phyloP scores from a whole-genome alignment of 2,329 filamentous ascomycete species.

The Neopestalotiopsis sp. region DNA sequence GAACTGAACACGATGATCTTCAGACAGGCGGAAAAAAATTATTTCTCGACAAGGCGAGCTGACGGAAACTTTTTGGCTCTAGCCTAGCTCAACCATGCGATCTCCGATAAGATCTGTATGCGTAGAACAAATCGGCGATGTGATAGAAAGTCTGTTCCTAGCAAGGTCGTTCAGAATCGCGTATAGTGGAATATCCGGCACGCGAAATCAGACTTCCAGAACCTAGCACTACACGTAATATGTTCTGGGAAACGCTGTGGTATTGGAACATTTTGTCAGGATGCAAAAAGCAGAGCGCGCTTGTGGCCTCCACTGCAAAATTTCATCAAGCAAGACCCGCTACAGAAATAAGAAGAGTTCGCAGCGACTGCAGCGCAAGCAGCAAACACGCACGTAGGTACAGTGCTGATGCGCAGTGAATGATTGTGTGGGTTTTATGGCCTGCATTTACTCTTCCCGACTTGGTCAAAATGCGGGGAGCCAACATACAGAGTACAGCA shows the following conservation, averaged over 20 bases:
- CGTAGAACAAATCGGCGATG: neutral
- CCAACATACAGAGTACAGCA: too few species aligned
- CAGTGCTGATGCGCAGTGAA: too few species aligned
- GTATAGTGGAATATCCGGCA: neutral
- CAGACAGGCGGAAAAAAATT: neutral
- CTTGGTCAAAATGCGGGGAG: too few species aligned
- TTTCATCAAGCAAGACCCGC: neutral
- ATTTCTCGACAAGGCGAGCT: neutral
- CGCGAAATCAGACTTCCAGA: too few species aligned
- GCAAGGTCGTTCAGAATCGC: neutral
- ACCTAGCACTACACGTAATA: neutral
- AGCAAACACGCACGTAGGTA: neutral
- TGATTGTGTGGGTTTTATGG: too few species aligned
- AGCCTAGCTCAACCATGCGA: neutral
- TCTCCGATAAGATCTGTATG: neutral
- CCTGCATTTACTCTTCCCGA: too few species aligned
- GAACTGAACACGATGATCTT: neutral
- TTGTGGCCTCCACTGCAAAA: constrained; percentile 1
- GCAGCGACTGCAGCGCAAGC: too few species aligned
- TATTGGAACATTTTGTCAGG: neutral
- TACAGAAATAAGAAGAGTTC: neutral
- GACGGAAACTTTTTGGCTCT: neutral
- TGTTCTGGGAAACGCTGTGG: neutral
- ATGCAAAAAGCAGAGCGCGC: neutral
- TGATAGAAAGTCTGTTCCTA: neutral